Percentiles rank a stretch among this genome's conserved stretches.
Evolutionary conservation across 345 rosid genomes (phyloP).

Genomic region (Boechera divaricarpa): DNA sequence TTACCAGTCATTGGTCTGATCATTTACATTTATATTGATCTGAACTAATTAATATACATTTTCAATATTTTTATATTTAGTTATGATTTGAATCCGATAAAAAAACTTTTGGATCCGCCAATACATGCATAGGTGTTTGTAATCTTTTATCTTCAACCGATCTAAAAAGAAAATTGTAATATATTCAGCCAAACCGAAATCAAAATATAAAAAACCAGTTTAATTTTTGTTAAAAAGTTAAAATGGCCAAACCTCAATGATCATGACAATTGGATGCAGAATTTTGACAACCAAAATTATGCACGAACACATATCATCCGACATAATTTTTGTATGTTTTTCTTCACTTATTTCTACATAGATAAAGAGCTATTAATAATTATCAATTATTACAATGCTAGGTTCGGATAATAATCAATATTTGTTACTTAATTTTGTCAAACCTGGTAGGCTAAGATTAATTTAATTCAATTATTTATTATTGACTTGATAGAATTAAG

Average conservation of each 20-base stretch:
- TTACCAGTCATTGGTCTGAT: too few relatives aligned
- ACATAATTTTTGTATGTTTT: background rate
- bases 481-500: constrained; percentile 32
- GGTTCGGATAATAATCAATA: background rate
- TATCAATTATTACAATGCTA: background rate
- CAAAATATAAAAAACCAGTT: too few relatives aligned
- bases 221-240: too few relatives aligned
- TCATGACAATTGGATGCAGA: background rate
- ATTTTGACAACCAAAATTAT: background rate
- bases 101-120: too few relatives aligned
- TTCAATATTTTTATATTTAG: too few relatives aligned
- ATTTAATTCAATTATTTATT: background rate
- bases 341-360: background rate
- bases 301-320: background rate
- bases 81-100: too few relatives aligned
- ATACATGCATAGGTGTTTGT: too few relatives aligned
- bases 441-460: constrained; percentile 36
- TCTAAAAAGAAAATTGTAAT: background rate
- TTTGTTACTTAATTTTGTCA: constrained; percentile 29
- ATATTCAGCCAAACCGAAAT: background rate
- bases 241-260: background rate
- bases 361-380: background rate
- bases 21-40: too few relatives aligned
- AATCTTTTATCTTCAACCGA: background rate
- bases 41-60: too few relatives aligned